Evolutionary conservation across 1,139 yeast genomes (phyloP), one percentile per base, ranked within the genome.

Genomic region (Suhomyces yuchorum): DNA sequence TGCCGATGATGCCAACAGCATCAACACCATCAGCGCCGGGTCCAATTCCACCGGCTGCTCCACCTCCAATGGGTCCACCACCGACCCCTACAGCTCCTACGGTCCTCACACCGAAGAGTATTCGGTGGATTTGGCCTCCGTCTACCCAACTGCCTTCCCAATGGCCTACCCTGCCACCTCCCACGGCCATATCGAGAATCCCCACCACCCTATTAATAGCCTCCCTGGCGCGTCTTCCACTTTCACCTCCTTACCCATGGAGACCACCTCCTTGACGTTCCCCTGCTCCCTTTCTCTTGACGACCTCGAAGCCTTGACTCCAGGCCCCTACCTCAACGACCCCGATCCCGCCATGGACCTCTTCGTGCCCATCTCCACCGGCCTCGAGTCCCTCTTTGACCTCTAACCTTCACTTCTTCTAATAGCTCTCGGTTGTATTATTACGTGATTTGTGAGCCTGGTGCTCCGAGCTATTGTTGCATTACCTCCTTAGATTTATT

Each of bases 341-440:
- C 3, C 18, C 5, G 32, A 28, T 12, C 32, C 32, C 3, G 9
- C 34, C 3, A 30, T 30, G 34, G 34, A 30, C 18, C 11, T 30
- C 2, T 30, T 30, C 14, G 34, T 14, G 2, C 34, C 34, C 5
- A 15, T 14, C 9, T 30, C 17, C 4, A 14, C 34, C 7, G 34
- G 34, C 7, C 34, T 30, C 18, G 34, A 30, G 17, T 30, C 34
- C 6, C 6, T 30, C 6, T 30, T 30, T 15, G 34, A 30, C 17
- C 6, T 30, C 12, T 30, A 34, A 12, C 18, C 8, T 42, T 42
- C 41, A 37, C 17, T 43, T 43, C 37, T 33, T 32, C 42, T 30
- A 43, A 30, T 37, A 15, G 17, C 24, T 34, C 24, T 20, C 36
- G 33, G 43, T 23, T 40, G 38, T 33, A 40, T 40, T 33, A 40